A percentile compares a stretch with the other conserved stretches of the same genome.
Conservation (phyloP, 2,329 filamentous ascomycete genomes). For the Magnaporthales sp. region DNA sequence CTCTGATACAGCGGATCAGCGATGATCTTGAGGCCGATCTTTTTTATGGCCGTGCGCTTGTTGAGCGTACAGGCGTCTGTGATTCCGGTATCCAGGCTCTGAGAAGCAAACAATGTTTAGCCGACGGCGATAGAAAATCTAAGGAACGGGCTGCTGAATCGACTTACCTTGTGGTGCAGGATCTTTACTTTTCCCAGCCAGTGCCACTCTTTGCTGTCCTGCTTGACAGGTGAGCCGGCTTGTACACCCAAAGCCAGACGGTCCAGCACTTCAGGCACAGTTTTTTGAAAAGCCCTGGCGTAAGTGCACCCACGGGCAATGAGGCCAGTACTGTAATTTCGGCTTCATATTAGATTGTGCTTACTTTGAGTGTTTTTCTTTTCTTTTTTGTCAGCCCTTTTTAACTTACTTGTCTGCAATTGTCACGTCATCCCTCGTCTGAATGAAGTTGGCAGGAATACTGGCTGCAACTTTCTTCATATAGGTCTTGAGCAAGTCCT, state of each 20-base stretch:
- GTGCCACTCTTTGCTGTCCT: background rate
- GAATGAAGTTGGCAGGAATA: background rate
- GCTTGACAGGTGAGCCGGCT: background rate
- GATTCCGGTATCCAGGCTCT: background rate
- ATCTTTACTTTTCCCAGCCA: background rate
- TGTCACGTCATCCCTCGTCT: background rate
- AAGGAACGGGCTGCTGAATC: too few relatives aligned
- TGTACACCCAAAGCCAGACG: background rate
- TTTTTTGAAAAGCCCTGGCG: background rate
- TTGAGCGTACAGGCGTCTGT: constrained; percentile 31
- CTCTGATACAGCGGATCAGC: background rate
- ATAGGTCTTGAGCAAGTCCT: background rate
- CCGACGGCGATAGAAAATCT: too few relatives aligned
- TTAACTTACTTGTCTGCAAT: background rate
- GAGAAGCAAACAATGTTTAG: too few relatives aligned
- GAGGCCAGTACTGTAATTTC: background rate
- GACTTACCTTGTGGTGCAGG: background rate
- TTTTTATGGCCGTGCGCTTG: constrained; percentile 64
- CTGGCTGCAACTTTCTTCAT: background rate
- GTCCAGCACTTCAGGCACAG: background rate
- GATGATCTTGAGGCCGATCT: constrained; percentile 74
- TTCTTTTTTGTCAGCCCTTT: background rate
- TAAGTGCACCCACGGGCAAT: constrained; percentile 1
- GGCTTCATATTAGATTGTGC: too few relatives aligned
- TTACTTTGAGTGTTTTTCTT: too few relatives aligned